Evolutionary conservation across 441 rosid genomes (phyloP), one percentile per base, ranked within the genome.

Genomic region (Erodium trifolium): DNA sequence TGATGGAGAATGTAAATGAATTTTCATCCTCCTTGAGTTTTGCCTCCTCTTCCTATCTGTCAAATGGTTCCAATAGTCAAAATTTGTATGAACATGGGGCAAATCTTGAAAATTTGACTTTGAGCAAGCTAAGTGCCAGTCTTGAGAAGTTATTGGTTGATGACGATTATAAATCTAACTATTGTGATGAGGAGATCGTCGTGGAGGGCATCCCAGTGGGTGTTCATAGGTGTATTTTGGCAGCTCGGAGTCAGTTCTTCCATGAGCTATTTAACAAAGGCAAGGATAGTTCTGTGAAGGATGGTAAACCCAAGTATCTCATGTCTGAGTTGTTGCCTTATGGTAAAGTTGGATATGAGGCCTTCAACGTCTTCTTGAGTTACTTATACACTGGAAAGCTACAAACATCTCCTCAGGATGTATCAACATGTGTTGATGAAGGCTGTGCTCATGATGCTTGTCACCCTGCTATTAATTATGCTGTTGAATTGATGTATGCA

Each of bases 401-500:
- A 12, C 70, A 69, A 66, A 59, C 69, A 16, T 74, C 78, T 4
- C 78, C 80, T 0, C 41, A 19, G 45, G 78, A 60, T 23, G 80
- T 79, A 16, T 79, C 82, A 5, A 77, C 76, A 1, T 79, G 82
- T 34, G 78, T 70, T 45, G 76, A 68, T 31, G 23, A 14, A 37
- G 8, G 17, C 13, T 79, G 82, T 65, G 29, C 41, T 39, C 82
- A 79, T 65, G 76, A 70, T 51, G 75, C 78, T 0, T 79, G 82
- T 49, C 64, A 74, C 17, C 82, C 82, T 29, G 76, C 78, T 17
- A 63, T 79, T 18, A 65, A 59, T 29, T 79, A 71, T 68, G 72
- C 75, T 5, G 69, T 79, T 73, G 82, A 79, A 63, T 67, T 79
- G 78, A 67, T 77, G 75, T 79, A 72, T 77, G 80, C 75, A 27